These are phyloP conservation scores for Eimeria acervulina DNA, from an alignment of 169 alveolate genomes.

Conservation along the genomic window DNA sequence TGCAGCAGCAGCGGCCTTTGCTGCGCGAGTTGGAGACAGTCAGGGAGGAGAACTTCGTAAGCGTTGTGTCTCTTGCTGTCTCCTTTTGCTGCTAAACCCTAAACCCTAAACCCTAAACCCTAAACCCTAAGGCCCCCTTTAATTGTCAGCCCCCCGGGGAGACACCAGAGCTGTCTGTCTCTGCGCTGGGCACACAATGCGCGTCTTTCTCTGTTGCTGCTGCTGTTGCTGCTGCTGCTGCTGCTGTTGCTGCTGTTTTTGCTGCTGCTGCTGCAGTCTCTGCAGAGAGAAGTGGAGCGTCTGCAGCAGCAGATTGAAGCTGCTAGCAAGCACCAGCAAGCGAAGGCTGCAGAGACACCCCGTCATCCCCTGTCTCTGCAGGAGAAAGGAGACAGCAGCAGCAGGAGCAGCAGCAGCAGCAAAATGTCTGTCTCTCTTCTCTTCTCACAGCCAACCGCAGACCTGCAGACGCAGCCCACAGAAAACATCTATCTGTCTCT, in stretches of 20 bases:
- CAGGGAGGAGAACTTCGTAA: neutral
- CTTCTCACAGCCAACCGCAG: too few species aligned
- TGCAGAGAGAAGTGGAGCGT: slow-evolving; percentile 34
- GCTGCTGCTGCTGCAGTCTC: slow-evolving; percentile 9
- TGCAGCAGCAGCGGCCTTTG: slow-evolving; percentile 3
- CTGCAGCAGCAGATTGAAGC: neutral
- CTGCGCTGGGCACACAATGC: too few species aligned
- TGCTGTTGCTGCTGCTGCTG: slow-evolving; percentile 49
- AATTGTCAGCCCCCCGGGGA: too few species aligned
- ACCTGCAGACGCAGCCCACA: too few species aligned
- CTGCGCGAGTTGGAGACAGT: neutral
- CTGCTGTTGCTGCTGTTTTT: slow-evolving; percentile 47
- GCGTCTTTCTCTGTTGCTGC: too few species aligned
- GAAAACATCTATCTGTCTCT: too few species aligned
- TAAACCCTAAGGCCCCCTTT: neutral
- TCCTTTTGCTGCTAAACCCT: neutral
- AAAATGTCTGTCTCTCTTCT: too few species aligned
- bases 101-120: slow-evolving; percentile 33
- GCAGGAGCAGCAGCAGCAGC: too few species aligned
- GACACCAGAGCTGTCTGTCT: too few species aligned
- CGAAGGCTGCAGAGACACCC: neutral
- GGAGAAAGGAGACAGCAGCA: neutral
- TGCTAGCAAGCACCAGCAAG: neutral
- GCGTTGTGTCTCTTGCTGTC: too few species aligned
- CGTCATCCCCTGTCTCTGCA: neutral